A percentile compares a stretch with the other conserved stretches of the same genome.
Evolutionary conservation across 192 early-diverging fungal species (phyloP).

Genomic region (Jimgerdemannia flammicorona): DNA sequence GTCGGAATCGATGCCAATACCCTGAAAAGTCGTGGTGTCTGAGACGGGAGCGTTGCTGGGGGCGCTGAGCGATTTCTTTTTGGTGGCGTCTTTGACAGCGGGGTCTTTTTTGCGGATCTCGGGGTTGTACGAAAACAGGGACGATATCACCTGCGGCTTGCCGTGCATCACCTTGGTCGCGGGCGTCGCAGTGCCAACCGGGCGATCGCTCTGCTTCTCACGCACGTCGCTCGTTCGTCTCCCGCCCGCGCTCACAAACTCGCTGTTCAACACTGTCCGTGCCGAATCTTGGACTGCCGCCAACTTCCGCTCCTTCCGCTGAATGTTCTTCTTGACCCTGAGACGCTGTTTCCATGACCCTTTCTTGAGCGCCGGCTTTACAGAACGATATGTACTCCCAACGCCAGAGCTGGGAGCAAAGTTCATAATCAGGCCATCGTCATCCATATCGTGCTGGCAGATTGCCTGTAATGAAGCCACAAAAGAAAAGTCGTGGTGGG

Average conservation of each 20-base stretch:
- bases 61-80: slow-evolving; percentile 2
- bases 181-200: background rate
- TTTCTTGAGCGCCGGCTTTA: background rate
- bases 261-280: background rate
- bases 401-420: background rate
- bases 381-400: background rate
- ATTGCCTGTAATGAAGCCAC: too few relatives aligned
- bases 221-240: background rate
- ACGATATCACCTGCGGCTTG: slow-evolving; percentile 64
- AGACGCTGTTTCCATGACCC: background rate
- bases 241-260: background rate
- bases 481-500: too few relatives aligned
- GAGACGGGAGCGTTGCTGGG: slow-evolving; percentile 49
- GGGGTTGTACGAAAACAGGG: slow-evolving; percentile 78
- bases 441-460: background rate
- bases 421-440: background rate
- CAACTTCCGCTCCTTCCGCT: background rate
- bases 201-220: background rate
- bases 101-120: slow-evolving; percentile 30
- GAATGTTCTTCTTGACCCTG: background rate
- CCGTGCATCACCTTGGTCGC: background rate
- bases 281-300: background rate
- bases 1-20: slow-evolving; percentile 73
- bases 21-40: slow-evolving; percentile 58
- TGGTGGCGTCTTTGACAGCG: slow-evolving; percentile 13